Percentiles rank a stretch among this genome's conserved stretches.
Conservation (phyloP, 2,329 filamentous ascomycete species). For the Xylariaceae sp. region DNA sequence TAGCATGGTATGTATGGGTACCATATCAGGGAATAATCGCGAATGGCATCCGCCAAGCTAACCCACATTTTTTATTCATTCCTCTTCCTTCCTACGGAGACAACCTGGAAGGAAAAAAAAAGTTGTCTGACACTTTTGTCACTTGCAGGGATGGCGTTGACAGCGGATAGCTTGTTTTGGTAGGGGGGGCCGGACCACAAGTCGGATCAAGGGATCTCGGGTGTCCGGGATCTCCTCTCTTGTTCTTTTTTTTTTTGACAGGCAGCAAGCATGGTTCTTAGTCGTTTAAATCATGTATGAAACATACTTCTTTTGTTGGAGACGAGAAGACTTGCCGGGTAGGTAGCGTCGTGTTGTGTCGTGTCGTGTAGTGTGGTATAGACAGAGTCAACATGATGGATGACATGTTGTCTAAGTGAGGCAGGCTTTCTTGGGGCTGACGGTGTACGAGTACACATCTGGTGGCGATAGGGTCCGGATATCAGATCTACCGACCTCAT, state of each 20-base stretch:
- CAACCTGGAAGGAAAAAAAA: not conserved
- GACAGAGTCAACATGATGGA: not conserved
- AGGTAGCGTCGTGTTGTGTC: not conserved
- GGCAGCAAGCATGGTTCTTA: slow-evolving; percentile 17
- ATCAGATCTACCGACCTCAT: not conserved
- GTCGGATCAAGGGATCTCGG: slow-evolving; percentile 23
- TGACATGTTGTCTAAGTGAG: not conserved
- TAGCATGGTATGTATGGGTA: not conserved
- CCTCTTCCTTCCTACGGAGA: not conserved
- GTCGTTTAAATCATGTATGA: slow-evolving; percentile 9
- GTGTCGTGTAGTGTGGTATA: not conserved
- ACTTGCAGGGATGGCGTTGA: slow-evolving; percentile 19
- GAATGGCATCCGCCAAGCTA: slow-evolving; percentile 21
- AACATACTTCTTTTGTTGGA: not conserved
- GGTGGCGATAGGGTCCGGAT: not conserved
- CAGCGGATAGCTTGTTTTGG: slow-evolving; percentile 22
- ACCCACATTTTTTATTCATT: not conserved
- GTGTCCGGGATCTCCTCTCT: not conserved
- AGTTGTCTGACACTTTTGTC: slow-evolving; percentile 4
- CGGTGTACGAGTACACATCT: not conserved
- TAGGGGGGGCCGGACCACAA: slow-evolving; percentile 22
- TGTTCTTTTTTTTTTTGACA: slow-evolving; percentile 11
- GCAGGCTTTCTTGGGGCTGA: not conserved
- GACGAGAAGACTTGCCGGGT: not conserved
- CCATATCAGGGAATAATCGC: slow-evolving; percentile 30